Evolutionary conservation across 208 protist species (phyloP).

Genomic region (Leishmania braziliensis): DNA sequence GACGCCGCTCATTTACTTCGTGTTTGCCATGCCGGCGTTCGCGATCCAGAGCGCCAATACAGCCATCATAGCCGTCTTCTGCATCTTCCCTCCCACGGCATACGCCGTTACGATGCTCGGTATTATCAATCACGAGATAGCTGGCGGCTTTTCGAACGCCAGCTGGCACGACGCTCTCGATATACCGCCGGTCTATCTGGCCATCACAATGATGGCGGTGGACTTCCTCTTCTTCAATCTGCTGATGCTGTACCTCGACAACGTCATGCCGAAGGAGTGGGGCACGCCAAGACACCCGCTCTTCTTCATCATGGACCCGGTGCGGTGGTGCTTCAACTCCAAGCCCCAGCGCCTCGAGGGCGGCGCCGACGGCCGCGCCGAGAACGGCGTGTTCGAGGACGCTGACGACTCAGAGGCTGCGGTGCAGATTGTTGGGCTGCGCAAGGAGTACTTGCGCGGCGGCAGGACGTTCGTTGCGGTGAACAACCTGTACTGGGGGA

Average conservation of each 20-base stretch:
- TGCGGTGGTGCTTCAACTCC: slow-evolving; percentile 19
- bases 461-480: slow-evolving; percentile 71
- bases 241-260: slow-evolving; percentile 70
- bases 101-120: slow-evolving; percentile 39
- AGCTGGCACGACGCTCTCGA: slow-evolving; percentile 31
- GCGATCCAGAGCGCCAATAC: slow-evolving; percentile 38
- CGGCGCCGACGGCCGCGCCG: slow-evolving; percentile 39
- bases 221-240: slow-evolving; percentile 67
- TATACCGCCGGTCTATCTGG: slow-evolving; percentile 12
- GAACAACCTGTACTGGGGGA: slow-evolving; percentile 70
- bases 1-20: slow-evolving; percentile 71
- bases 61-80: slow-evolving; percentile 27
- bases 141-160: slow-evolving; percentile 30
- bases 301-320: slow-evolving; percentile 68
- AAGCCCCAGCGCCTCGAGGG: slow-evolving; percentile 7
- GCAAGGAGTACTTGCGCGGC: slow-evolving; percentile 39
- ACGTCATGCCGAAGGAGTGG: slow-evolving; percentile 62
- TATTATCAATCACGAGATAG: slow-evolving; percentile 40
- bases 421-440: slow-evolving; percentile 7
- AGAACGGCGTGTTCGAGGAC: slow-evolving; percentile 33
- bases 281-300: slow-evolving; percentile 61
- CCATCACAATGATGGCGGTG: slow-evolving; percentile 24
- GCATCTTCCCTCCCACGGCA: slow-evolving; percentile 51
- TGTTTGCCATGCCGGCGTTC: slow-evolving; percentile 34
- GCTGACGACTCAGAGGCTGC: slow-evolving; percentile 1